phyloP scores from a whole-genome alignment of 768 basidiomycete species.

The Mycena rebaudengoi region DNA sequence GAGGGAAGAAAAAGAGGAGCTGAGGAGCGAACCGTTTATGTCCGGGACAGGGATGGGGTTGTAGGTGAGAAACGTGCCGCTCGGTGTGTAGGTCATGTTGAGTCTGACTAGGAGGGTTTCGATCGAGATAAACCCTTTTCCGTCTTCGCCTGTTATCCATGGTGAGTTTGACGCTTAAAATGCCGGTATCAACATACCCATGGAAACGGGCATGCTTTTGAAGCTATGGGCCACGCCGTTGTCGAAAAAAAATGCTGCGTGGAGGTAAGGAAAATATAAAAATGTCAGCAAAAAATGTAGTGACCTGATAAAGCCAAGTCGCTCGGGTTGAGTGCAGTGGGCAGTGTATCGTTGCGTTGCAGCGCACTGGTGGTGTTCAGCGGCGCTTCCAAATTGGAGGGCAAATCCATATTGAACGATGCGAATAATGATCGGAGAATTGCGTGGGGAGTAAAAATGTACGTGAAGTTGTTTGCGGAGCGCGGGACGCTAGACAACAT shows the following conservation, averaged over 20 bases:
- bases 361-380: constrained; percentile 33
- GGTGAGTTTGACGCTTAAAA: not conserved
- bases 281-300: not conserved
- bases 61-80: constrained; percentile 27
- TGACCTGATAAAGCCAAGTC: constrained; percentile 36
- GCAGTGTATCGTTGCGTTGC: constrained; percentile 33
- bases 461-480: constrained; percentile 35
- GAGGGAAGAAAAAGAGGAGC: not conserved
- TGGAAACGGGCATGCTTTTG: constrained; percentile 26
- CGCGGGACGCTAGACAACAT: constrained; percentile 28
- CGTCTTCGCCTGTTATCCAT: constrained; percentile 10
- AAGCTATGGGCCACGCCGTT: constrained; percentile 44
- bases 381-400: constrained; percentile 32
- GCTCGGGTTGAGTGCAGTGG: constrained; percentile 31
- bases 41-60: constrained; percentile 27
- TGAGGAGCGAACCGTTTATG: constrained; percentile 24
- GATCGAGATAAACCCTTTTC: constrained; percentile 30
- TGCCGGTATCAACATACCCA: constrained; percentile 8
- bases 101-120: constrained; percentile 32
- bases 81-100: constrained; percentile 32
- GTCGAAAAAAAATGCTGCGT: constrained; percentile 42
- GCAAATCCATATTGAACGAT: constrained; percentile 41
- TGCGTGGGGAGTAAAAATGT: constrained; percentile 46
- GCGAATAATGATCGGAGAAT: constrained; percentile 42
- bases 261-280: not conserved